A percentile compares a stretch with the other conserved stretches of the same genome.
These are phyloP conservation scores for Ceratobasidium sp. DNA, from an alignment of 1,284 basidiomycete species.

Conservation along the genomic window DNA sequence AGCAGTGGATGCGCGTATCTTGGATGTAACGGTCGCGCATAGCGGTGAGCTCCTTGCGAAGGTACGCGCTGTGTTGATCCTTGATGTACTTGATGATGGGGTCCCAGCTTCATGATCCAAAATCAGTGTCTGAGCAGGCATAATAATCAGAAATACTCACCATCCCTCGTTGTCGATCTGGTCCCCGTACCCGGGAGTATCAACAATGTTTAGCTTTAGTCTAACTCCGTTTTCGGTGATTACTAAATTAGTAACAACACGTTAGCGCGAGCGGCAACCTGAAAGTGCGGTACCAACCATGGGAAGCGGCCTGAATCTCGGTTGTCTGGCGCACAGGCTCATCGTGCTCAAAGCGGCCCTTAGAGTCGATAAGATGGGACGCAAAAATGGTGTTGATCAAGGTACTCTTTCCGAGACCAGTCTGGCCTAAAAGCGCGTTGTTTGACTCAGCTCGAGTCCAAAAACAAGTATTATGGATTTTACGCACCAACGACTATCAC, in stretches of 20 bases:
- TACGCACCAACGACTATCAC: slow-evolving; percentile 92
- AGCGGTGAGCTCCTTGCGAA: slow-evolving; percentile 98
- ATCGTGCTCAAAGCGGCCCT: slow-evolving; percentile 90
- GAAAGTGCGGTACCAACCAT: slow-evolving; percentile 69
- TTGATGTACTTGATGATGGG: slow-evolving; percentile 99
- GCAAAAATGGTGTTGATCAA: slow-evolving; percentile 99
- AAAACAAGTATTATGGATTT: slow-evolving; percentile 29
- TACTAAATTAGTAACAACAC: slow-evolving; percentile 65
- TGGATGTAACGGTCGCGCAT: slow-evolving; percentile 99
- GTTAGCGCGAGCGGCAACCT: not conserved
- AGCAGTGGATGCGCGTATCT: slow-evolving; percentile 98
- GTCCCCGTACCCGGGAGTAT: slow-evolving; percentile 99
- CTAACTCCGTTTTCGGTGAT: slow-evolving; percentile 97
- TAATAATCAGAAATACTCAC: slow-evolving; percentile 62
- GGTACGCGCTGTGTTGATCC: slow-evolving; percentile 98
- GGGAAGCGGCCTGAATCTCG: slow-evolving; percentile 94
- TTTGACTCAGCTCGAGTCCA: slow-evolving; percentile 33
- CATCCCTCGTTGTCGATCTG: slow-evolving; percentile 99
- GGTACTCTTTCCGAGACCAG: slow-evolving; percentile 97
- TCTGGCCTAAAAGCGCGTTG: slow-evolving; percentile 76
- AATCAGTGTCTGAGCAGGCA: slow-evolving; percentile 43
- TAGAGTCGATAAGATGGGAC: slow-evolving; percentile 96
- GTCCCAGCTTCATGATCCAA: slow-evolving; percentile 81
- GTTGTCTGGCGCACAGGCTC: slow-evolving; percentile 94
- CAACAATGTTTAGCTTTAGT: slow-evolving; percentile 96